Percentiles rank a stretch among this genome's conserved stretches.
Conservation (phyloP, 2,329 filamentous ascomycete genomes). For the Nemania diffusa region DNA sequence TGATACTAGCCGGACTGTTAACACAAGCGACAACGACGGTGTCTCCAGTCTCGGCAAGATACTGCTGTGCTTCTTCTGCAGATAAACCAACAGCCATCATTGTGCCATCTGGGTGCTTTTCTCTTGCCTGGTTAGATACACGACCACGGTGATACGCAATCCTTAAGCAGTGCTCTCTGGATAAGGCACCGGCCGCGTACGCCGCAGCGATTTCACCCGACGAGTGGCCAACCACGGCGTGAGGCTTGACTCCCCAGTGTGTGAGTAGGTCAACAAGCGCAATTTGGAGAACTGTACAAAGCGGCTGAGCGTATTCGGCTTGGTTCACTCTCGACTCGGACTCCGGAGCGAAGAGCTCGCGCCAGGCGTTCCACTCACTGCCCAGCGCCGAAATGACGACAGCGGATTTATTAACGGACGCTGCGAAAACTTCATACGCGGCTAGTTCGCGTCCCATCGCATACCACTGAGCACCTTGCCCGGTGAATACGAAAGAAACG, state of each 20-base stretch:
- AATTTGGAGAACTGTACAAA: constrained; percentile 50
- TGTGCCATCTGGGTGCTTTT: constrained; percentile 41
- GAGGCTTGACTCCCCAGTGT: constrained; percentile 43
- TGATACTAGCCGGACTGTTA: constrained; percentile 37
- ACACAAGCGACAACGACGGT: constrained; percentile 27
- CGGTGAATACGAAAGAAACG: constrained; percentile 16
- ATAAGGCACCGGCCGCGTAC: constrained; percentile 49
- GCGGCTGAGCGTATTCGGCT: constrained; percentile 48
- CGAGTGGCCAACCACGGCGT: constrained; percentile 51
- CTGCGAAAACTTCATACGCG: constrained; percentile 16
- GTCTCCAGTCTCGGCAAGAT: constrained; percentile 3
- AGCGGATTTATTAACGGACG: background rate
- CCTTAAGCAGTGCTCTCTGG: constrained; percentile 24
- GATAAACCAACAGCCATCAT: constrained; percentile 20
- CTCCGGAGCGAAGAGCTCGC: constrained; percentile 36
- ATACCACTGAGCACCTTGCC: constrained; percentile 40
- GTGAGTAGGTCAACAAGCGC: constrained; percentile 50
- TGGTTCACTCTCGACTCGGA: constrained; percentile 40
- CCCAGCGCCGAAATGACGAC: constrained; percentile 12
- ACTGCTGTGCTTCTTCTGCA: constrained; percentile 5
- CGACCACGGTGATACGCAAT: constrained; percentile 38
- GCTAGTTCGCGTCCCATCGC: constrained; percentile 36
- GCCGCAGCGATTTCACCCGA: constrained; percentile 54
- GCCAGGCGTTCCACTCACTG: constrained; percentile 19
- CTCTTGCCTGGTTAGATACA: constrained; percentile 38